phyloP scores from a whole-genome alignment of 805 yeast species.

The Ascoidea tarda region DNA sequence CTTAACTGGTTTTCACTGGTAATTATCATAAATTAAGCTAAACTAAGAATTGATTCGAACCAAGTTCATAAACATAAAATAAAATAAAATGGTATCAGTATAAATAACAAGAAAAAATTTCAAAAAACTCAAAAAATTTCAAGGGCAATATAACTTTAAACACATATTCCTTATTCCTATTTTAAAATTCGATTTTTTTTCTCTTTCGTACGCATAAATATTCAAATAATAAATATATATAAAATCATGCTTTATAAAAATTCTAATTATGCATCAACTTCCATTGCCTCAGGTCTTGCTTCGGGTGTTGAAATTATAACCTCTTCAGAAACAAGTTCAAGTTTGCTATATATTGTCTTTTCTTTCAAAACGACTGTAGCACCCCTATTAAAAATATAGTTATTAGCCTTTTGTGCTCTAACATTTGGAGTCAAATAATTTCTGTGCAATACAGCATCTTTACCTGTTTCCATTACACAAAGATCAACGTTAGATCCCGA shows the following conservation, averaged over 20 bases:
- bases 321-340: slow-evolving; percentile 56
- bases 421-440: slow-evolving; percentile 86
- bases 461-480: slow-evolving; percentile 91
- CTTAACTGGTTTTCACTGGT: too few relatives aligned
- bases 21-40: too few relatives aligned
- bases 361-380: slow-evolving; percentile 80
- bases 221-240: too few relatives aligned
- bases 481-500: slow-evolving; percentile 97
- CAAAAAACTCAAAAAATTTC: too few relatives aligned
- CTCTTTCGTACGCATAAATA: too few relatives aligned
- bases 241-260: background rate
- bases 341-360: slow-evolving; percentile 40
- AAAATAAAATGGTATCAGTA: too few relatives aligned
- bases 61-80: too few relatives aligned
- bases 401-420: slow-evolving; percentile 66
- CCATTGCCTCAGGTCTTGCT: slow-evolving; percentile 29
- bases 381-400: slow-evolving; percentile 81
- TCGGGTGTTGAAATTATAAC: slow-evolving; percentile 21
- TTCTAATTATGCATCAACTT: slow-evolving; percentile 24
- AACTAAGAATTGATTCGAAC: too few relatives aligned
- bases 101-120: too few relatives aligned
- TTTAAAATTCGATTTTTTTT: too few relatives aligned
- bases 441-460: slow-evolving; percentile 74
- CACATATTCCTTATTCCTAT: too few relatives aligned
- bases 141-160: too few relatives aligned